Base-by-base conservation (phyloP, 495 filamentous ascomycete genomes). In the Xylaria intraflava region DNA sequence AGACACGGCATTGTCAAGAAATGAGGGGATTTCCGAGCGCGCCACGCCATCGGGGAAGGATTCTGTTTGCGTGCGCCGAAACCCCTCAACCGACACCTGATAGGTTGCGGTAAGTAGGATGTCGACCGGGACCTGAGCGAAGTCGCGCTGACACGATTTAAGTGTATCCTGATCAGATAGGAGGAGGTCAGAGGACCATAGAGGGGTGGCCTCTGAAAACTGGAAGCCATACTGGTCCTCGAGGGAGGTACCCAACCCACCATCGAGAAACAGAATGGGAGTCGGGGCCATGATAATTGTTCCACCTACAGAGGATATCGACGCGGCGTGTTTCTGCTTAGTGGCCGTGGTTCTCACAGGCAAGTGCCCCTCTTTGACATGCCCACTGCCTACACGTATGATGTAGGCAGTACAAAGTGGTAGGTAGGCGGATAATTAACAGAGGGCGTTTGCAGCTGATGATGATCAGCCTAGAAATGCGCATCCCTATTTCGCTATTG, bases 171-270 rank as follows among this genome's bases (percentile, higher is more conserved):
- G 75, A 47, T 69, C 65, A 39, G 68, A 64, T 47, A 85, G 52
- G 10, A 87, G 73, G 17, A 84, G 70, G 55, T 86, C 77, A 0
- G 81, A 81, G 3, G 84, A 83, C 84, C 84, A 87, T 24, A 86
- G 72, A 0, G 83, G 83, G 0, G 72, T 83, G n/a, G 57, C 46
- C 31, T 70, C 63, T 36, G 65, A 56, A 64, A 83, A 83, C 33
- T 57, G 67, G 48, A 73, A 64, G 27, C 65, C 59, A 58, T 81
- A 76, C 14, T 72, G 67, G 17, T 79, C 76, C 63, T 83, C 74
- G 11, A 87, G 81, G 14, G 83, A 78, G 19, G 84, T 86, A 16
- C 84, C 83, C 0, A 87, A 74, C 10, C 83, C 84, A 31, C 83
- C 84, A 57, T 86, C 84, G 20, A 86, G 77, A 49, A 86, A 62